These are phyloP conservation scores for Sarcocystis neurona DNA, from an alignment of 169 alveolate species.

Conservation along the genomic window DNA sequence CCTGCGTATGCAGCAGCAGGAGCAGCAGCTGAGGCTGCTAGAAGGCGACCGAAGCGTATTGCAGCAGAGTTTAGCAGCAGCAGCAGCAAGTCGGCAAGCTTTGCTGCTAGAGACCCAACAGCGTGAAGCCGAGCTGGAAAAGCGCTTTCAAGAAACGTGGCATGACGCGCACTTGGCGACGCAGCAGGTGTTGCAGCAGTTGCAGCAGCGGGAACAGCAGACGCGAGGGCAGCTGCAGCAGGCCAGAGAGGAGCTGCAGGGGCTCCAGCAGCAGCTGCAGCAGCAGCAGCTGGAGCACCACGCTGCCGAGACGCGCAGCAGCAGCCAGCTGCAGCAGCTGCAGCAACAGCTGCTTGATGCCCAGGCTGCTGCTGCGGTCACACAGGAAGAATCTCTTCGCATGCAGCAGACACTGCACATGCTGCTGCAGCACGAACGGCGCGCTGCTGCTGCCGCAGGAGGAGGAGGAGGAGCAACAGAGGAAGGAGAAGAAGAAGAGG, in stretches of 20 bases:
- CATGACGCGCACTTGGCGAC: slow-evolving; percentile 8
- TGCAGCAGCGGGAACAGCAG: slow-evolving; percentile 25
- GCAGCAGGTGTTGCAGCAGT: neutral
- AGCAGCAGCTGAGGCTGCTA: too few relatives aligned
- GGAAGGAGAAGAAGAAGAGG: slow-evolving; percentile 5
- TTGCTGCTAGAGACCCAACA: too few relatives aligned
- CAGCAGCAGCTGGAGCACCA: neutral
- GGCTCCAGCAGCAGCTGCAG: slow-evolving; percentile 15
- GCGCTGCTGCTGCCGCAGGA: neutral
- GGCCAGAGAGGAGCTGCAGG: slow-evolving; percentile 7
- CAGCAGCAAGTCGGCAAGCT: neutral
- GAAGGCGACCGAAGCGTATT: too few relatives aligned
- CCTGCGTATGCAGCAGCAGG: too few relatives aligned
- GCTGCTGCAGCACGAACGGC: neutral
- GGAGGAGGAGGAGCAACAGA: neutral
- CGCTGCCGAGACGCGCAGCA: slow-evolving; percentile 1
- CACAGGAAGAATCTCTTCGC: slow-evolving; percentile 14
- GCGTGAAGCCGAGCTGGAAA: slow-evolving; percentile 17
- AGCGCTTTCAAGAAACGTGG: slow-evolving; percentile 31
- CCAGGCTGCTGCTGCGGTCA: neutral
- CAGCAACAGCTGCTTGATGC: slow-evolving; percentile 12
- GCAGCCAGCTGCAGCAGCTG: neutral
- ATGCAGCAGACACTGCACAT: neutral
- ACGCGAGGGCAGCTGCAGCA: neutral
- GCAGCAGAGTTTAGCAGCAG: too few relatives aligned